Base-by-base conservation (phyloP, 768 basidiomycete genomes). In the Porphyrellus cyaneotinctus region DNA sequence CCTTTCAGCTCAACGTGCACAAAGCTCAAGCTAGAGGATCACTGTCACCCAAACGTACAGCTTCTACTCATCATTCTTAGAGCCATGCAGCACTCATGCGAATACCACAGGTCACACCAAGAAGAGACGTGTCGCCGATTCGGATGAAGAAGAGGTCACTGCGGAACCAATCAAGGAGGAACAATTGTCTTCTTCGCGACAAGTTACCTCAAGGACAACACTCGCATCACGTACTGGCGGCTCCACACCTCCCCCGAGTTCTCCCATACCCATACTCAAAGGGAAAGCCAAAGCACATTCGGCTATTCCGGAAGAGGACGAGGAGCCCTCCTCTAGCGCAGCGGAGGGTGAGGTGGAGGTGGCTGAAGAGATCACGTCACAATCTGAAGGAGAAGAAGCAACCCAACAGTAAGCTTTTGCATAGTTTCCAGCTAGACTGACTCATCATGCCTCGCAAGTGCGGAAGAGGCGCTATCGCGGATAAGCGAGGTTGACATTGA, bases 401-500 rank as follows among this genome's bases (percentile, higher is more conserved):
- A 82, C 83, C 0, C 87, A 88, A 63, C 83, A 75, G 92, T 88
- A 57, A 47, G 76, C 51, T 32, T 47, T 13, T 4, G 13, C 30
- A 31, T 13, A 6, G 14, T 28, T 46, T 39, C n/a, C 35, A 31
- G 12, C 20, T 9, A 36, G 22, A 38, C 43, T 54, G 30, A 54
- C 24, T 10, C 28, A 54, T 47, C 54, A 44, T 31, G 28, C 13
- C 33, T 48, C 17, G 8, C 41, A 51, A 86, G 91, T 69, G 88
- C 83, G n/a, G 80, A 89, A 64, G 81, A 80, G 36, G 85, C 80
- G 10, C 67, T 90, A 28, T 77, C 75, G 20, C 78, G 78, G 58
- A 78, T 73, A 42, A 67, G 75, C 18, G 84, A 90, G 35, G 86
- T 91, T n/a, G 89, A 91, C 64, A 74, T 91, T 24, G 74, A 80